A percentile compares a stretch with the other conserved stretches of the same genome.
These are phyloP conservation scores for Candida sp. DNA, from an alignment of 1,139 yeast species.

Conservation along the genomic window DNA sequence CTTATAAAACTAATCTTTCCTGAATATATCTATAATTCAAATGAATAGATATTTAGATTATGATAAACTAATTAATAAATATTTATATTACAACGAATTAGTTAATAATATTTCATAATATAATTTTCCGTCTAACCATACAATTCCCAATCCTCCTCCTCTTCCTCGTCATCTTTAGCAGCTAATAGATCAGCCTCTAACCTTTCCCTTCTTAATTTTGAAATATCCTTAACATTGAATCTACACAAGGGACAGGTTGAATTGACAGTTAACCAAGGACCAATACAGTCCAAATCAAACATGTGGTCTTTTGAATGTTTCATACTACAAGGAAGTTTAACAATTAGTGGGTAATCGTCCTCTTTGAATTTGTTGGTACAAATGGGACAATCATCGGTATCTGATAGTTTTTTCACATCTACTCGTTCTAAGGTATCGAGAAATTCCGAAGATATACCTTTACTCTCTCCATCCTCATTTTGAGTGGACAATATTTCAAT, in stretches of 20 bases:
- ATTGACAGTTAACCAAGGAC: constrained; percentile 81
- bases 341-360: constrained; percentile 79
- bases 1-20: too few relatives aligned
- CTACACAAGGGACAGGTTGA: constrained; percentile 90
- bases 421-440: constrained; percentile 78
- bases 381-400: constrained; percentile 73
- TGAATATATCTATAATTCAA: too few relatives aligned
- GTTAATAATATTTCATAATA: too few relatives aligned
- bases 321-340: constrained; percentile 68
- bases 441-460: constrained; percentile 68
- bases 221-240: constrained; percentile 53
- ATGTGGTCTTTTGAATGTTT: constrained; percentile 47
- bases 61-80: too few relatives aligned
- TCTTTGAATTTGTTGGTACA: constrained; percentile 73
- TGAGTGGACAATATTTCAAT: constrained; percentile 26
- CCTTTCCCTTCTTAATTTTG: constrained; percentile 38
- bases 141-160: constrained; percentile 72
- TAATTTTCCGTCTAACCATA: too few relatives aligned
- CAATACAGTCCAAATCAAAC: constrained; percentile 87
- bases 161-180: constrained; percentile 60
- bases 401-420: constrained; percentile 44
- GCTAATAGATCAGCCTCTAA: constrained; percentile 34
- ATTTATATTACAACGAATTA: too few relatives aligned
- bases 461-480: constrained; percentile 17
- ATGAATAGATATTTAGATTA: too few relatives aligned